These are phyloP conservation scores for Sugiyamaella marilandica DNA, from an alignment of 805 yeast species.

Conservation along the genomic window DNA sequence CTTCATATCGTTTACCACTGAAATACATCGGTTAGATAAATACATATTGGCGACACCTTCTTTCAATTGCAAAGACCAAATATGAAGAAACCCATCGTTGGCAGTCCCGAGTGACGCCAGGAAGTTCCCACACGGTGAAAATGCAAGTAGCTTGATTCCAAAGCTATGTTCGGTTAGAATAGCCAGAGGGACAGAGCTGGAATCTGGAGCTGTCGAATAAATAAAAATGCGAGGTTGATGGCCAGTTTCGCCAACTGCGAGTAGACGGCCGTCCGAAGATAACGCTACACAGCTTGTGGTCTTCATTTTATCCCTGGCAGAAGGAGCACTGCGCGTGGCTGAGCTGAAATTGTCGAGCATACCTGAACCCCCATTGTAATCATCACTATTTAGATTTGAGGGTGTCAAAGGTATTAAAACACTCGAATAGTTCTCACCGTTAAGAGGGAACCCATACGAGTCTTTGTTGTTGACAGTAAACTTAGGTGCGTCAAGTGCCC, in stretches of 20 bases:
- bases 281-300: constrained; percentile 54
- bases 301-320: constrained; percentile 39
- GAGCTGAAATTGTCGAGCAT: not conserved
- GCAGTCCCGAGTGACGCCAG: constrained; percentile 62
- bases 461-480: constrained; percentile 1
- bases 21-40: constrained; percentile 60
- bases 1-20: constrained; percentile 48
- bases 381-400: constrained; percentile 4
- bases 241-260: constrained; percentile 71
- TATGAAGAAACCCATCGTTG: constrained; percentile 61
- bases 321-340: not conserved
- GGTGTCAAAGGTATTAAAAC: constrained; percentile 7
- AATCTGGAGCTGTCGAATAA: constrained; percentile 49
- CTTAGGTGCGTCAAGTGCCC: constrained; percentile 5
- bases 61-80: constrained; percentile 47
- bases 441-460: constrained; percentile 11
- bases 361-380: not conserved
- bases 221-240: constrained; percentile 61
- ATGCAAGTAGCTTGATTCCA: constrained; percentile 52
- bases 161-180: constrained; percentile 58
- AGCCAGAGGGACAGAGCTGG: constrained; percentile 47
- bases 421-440: not conserved
- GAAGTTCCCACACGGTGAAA: constrained; percentile 53
- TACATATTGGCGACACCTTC: constrained; percentile 34
- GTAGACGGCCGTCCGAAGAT: constrained; percentile 47